Conservation (phyloP, 495 filamentous ascomycete genomes). For the Durotheca rogersii region DNA sequence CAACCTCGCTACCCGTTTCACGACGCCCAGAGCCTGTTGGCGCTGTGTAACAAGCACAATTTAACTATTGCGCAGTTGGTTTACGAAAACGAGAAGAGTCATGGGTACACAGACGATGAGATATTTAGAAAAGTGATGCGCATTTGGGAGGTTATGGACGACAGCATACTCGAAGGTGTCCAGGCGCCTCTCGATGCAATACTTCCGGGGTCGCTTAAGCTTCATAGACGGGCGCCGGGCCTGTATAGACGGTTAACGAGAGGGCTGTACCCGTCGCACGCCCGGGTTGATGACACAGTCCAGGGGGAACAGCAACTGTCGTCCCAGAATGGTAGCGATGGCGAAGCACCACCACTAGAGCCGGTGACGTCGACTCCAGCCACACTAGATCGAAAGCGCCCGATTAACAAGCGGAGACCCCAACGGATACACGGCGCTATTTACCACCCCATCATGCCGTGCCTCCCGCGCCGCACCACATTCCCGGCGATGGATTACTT, state of each 20-base stretch:
- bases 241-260: conserved; percentile 37
- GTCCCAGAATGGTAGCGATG: neutral
- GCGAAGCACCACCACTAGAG: neutral
- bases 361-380: neutral
- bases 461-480: conserved; percentile 36
- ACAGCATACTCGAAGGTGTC: conserved; percentile 41
- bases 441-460: conserved; percentile 37
- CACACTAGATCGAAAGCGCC: conserved; percentile 12
- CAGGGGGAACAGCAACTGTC: conserved; percentile 10
- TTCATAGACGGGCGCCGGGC: conserved; percentile 37
- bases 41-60: conserved; percentile 39
- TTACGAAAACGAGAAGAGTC: conserved; percentile 41
- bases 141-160: conserved; percentile 43
- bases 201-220: conserved; percentile 37
- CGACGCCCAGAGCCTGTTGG: conserved; percentile 34
- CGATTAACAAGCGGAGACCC: conserved; percentile 19
- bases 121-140: conserved; percentile 36
- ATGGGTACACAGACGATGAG: conserved; percentile 39
- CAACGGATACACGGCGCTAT: conserved; percentile 36
- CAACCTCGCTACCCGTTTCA: conserved; percentile 38
- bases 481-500: conserved; percentile 41
- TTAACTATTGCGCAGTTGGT: conserved; percentile 40
- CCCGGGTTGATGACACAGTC: conserved; percentile 1
- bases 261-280: conserved; percentile 35
- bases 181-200: conserved; percentile 33